phyloP scores from a whole-genome alignment of 345 rosid genomes.

The Xanthoceras sorbifolium region DNA sequence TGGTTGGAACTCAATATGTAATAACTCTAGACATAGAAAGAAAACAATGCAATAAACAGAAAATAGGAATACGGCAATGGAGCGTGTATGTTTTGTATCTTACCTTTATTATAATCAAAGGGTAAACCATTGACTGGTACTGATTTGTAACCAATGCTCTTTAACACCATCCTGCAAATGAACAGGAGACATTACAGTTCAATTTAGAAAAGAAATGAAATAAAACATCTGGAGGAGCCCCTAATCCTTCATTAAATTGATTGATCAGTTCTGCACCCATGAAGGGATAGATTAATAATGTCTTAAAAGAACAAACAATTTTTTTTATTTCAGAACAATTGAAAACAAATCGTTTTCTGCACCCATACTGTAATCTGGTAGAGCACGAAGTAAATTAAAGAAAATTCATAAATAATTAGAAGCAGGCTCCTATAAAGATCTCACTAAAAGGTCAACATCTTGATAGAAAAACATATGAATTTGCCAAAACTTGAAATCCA shows the following conservation, averaged over 20 bases:
- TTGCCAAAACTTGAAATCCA: background rate
- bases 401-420: background rate
- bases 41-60: background rate
- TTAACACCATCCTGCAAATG: constrained; percentile 69
- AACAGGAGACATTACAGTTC: constrained; percentile 15
- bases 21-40: background rate
- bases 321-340: background rate
- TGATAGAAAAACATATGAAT: background rate
- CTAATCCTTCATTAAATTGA: background rate
- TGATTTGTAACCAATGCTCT: constrained; percentile 95
- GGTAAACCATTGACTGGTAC: constrained; percentile 70
- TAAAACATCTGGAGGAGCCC: background rate
- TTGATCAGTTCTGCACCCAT: background rate
- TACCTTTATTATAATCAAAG: constrained; percentile 83
- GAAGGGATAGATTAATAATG: background rate
- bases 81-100: background rate
- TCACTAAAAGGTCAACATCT: background rate
- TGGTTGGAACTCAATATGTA: background rate
- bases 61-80: background rate
- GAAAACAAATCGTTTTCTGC: background rate
- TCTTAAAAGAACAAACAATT: background rate
- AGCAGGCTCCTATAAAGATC: background rate
- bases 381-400: background rate
- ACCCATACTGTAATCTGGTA: background rate
- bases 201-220: background rate